A percentile compares a stretch with the other conserved stretches of the same genome.
phyloP scores from a whole-genome alignment of 768 basidiomycete species.

The Suillus sp. region DNA sequence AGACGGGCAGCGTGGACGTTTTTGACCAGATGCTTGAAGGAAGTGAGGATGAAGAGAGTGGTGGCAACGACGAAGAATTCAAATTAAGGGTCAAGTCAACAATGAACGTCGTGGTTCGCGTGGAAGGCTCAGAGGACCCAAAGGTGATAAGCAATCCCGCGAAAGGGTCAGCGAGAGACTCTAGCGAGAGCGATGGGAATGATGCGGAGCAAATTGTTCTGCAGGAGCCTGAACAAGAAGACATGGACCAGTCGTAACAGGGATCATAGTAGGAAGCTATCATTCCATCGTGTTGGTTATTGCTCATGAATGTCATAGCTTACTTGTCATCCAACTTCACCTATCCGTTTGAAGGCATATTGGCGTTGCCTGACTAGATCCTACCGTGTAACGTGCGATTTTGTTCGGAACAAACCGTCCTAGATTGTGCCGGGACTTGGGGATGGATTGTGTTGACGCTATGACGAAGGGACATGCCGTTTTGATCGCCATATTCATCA shows the following conservation, averaged over 20 bases:
- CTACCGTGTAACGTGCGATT: background rate
- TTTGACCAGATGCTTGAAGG: conserved; percentile 80
- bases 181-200: conserved; percentile 12
- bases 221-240: conserved; percentile 47
- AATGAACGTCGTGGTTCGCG: conserved; percentile 57
- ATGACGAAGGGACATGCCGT: background rate
- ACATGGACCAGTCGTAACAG: conserved; percentile 35
- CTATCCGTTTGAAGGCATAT: background rate
- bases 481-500: background rate
- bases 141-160: conserved; percentile 19
- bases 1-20: conserved; percentile 72
- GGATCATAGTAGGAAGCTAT: background rate
- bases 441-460: background rate
- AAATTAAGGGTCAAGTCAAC: conserved; percentile 73
- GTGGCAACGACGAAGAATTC: conserved; percentile 55
- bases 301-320: background rate
- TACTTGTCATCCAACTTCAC: background rate
- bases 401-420: background rate
- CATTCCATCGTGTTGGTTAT: background rate
- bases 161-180: conserved; percentile 12
- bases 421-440: background rate
- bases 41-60: conserved; percentile 69
- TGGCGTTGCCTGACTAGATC: background rate
- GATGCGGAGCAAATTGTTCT: conserved; percentile 35
- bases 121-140: conserved; percentile 59